Percentiles rank a stretch among this genome's conserved stretches.
These are phyloP conservation scores for Aspergillus texensis DNA, from an alignment of 2,329 filamentous ascomycete genomes.

Conservation along the genomic window DNA sequence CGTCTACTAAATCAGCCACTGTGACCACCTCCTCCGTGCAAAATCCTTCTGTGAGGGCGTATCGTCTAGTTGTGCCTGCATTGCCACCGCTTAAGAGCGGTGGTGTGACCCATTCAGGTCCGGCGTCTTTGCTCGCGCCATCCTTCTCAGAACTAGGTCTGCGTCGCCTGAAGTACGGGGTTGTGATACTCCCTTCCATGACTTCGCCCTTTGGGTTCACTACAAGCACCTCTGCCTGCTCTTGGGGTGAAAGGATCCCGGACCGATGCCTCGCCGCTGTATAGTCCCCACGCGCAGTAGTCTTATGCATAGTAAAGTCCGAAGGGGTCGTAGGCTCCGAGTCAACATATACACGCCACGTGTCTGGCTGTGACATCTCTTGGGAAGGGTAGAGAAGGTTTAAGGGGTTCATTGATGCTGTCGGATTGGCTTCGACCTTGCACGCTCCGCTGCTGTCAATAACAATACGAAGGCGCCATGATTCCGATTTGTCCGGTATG, in stretches of 20 bases:
- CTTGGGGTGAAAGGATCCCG: constrained; percentile 49
- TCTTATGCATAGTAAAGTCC: constrained; percentile 84
- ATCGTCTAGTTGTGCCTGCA: constrained; percentile 77
- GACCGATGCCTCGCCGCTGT: constrained; percentile 67
- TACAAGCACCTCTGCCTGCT: constrained; percentile 72
- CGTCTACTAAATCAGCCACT: constrained; percentile 64
- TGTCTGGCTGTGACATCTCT: constrained; percentile 12
- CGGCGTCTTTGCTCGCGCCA: background rate
- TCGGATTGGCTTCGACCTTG: constrained; percentile 36
- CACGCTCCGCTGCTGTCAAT: constrained; percentile 34
- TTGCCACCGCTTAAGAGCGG: constrained; percentile 77
- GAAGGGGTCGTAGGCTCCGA: constrained; percentile 52
- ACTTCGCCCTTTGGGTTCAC: constrained; percentile 66
- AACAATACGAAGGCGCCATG: constrained; percentile 43
- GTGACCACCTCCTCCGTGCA: constrained; percentile 67
- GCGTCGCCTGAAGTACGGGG: constrained; percentile 74
- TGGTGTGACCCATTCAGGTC: constrained; percentile 77
- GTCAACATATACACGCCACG: constrained; percentile 59
- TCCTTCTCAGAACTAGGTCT: constrained; percentile 1
- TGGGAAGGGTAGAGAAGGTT: constrained; percentile 31
- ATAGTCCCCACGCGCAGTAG: constrained; percentile 73
- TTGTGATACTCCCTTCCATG: constrained; percentile 85
- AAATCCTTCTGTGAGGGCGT: constrained; percentile 72
- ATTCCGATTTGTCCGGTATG: constrained; percentile 35
- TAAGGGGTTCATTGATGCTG: constrained; percentile 27